Evolutionary conservation across 257 asterid species (phyloP), one percentile per base, ranked within the genome.

Genomic region (Oldenlandia corymbosa): DNA sequence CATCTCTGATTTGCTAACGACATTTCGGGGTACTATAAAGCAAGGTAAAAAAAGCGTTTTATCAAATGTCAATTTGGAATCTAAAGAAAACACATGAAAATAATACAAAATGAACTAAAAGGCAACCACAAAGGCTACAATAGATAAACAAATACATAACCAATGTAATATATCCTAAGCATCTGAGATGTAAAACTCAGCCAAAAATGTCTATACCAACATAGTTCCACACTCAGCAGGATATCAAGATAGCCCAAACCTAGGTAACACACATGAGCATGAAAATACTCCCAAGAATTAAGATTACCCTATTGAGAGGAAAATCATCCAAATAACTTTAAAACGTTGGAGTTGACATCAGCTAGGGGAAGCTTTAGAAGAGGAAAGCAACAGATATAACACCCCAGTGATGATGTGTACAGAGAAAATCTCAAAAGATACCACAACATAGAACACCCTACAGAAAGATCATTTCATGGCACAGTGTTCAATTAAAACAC

Each of bases 1-100:
- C 71, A 60, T 68, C 81, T 88, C 92, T 41, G 91, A 68, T 79
- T 87, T 79, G 63, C 91, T 90, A 74, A 87, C 76, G 50, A 78
- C 71, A 60, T 78, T 74, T 55, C 43, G 80, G 72, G 96, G 94
- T 59, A 81, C 99, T 91, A 70, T 42, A 61, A 75, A 74, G 60
- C 84, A 82, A 73, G 71, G 13, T 14, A 46, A 52, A 62, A n/a
- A 54, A n/a, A 5, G n/a, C n/a, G 17, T 5, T 37, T 54, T 28
- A 67, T 61, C 37, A 50, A 18, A n/a, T 49, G 28, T 4, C 20
- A 48, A 65, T 18, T 39, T 37, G 26, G 27, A 13, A 30, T 20
- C 17, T 37, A 27, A 58, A 51, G n/a, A 51, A 20, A 49, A 67
- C 1, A 45, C 51, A 11, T 34, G 45, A 18, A 27, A 18, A 10